A percentile compares a stretch with the other conserved stretches of the same genome.
phyloP scores from a whole-genome alignment of 305 asterid genomes.

The Petunia hybrid region DNA sequence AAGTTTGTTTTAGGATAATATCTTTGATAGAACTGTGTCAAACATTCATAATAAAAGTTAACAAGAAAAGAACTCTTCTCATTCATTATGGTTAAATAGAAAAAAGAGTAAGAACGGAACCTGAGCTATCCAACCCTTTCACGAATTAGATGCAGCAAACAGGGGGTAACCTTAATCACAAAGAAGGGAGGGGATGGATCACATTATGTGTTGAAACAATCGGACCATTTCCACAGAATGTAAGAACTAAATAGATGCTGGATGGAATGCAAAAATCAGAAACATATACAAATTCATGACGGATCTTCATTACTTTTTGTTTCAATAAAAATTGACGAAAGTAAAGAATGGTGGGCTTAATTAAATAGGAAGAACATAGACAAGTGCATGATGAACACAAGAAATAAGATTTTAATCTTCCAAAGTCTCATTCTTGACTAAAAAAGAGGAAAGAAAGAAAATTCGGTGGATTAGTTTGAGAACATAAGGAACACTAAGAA shows the following conservation, averaged over 20 bases:
- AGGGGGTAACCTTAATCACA: constrained; percentile 7
- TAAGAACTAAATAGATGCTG: constrained; percentile 1
- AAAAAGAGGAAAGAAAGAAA: constrained; percentile 17
- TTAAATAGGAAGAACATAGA: not conserved
- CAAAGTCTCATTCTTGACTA: constrained; percentile 27
- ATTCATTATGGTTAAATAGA: not conserved
- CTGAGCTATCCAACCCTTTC: constrained; percentile 21
- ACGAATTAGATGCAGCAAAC: not conserved
- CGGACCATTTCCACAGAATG: not conserved
- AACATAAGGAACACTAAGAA: constrained; percentile 13
- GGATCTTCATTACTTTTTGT: constrained; percentile 19
- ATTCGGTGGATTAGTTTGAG: constrained; percentile 9
- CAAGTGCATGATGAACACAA: not conserved
- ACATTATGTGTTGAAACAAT: constrained; percentile 19
- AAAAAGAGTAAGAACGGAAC: not conserved
- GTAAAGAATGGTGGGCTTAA: not conserved
- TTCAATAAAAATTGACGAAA: constrained; percentile 4
- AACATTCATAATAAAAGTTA: constrained; percentile 11
- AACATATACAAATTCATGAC: not conserved
- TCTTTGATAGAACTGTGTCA: not conserved
- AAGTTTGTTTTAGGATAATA: not conserved
- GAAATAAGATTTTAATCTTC: constrained; percentile 16
- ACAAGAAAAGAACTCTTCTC: constrained; percentile 17
- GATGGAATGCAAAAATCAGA: not conserved
- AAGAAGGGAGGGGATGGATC: not conserved